A percentile compares a stretch with the other conserved stretches of the same genome.
These are phyloP conservation scores for Nectriaceae sp. DNA, from an alignment of 2,329 filamentous ascomycete species.

Conservation along the genomic window DNA sequence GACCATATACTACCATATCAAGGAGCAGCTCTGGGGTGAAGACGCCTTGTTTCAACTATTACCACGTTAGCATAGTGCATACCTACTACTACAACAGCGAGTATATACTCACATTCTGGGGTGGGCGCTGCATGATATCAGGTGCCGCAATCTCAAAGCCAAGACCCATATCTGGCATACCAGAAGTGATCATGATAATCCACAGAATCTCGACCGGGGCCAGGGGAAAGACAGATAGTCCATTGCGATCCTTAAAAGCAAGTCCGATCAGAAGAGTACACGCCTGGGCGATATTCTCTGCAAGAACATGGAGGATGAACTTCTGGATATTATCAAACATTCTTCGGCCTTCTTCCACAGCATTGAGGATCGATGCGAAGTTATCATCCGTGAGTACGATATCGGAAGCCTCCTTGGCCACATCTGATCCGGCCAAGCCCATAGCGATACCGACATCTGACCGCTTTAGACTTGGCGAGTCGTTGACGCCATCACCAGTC, in stretches of 20 bases:
- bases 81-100: accelerated
- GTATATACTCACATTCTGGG: conserved; percentile 53
- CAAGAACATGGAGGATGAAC: conserved; percentile 67
- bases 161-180: conserved; percentile 73
- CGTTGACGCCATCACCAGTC: conserved; percentile 74
- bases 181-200: conserved; percentile 79
- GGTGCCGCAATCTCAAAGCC: conserved; percentile 70
- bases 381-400: too few relatives aligned
- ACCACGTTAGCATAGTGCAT: not conserved
- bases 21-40: conserved; percentile 66
- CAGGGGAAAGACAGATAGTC: conserved; percentile 70
- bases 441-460: conserved; percentile 74
- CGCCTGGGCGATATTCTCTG: conserved; percentile 71
- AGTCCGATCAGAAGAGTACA: conserved; percentile 69
- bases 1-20: conserved; percentile 67
- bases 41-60: conserved; percentile 50
- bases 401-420: too few relatives aligned
- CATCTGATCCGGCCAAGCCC: conserved; percentile 65
- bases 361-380: conserved; percentile 71
- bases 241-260: conserved; percentile 64
- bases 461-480: conserved; percentile 66
- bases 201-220: conserved; percentile 75
- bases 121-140: conserved; percentile 70
- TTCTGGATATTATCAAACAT: conserved; percentile 77
- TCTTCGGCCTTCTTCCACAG: conserved; percentile 69